phyloP scores from a whole-genome alignment of 225 moss, liverwort and hornwort genomes.

The Takakia lepidozioides region DNA sequence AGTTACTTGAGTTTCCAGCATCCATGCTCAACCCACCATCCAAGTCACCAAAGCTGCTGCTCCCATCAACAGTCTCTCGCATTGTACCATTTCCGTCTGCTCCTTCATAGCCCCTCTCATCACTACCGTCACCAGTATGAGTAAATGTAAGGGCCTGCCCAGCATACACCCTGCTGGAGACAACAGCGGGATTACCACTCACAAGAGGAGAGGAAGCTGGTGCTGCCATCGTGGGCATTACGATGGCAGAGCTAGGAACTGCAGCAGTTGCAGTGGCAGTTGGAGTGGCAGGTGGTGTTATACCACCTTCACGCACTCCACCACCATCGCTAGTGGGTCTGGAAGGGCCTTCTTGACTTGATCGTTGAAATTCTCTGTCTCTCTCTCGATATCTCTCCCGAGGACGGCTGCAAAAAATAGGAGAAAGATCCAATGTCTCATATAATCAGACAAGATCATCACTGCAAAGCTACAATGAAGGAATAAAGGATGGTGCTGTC shows the following conservation, averaged over 20 bases:
- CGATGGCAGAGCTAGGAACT: slow-evolving; percentile 6
- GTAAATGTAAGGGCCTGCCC: slow-evolving; percentile 29
- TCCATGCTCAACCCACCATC: slow-evolving; percentile 56
- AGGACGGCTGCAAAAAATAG: slow-evolving; percentile 57
- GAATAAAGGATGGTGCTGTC: no score
- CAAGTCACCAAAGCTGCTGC: slow-evolving; percentile 42
- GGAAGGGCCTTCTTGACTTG: slow-evolving; percentile 58
- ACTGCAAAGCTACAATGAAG: no score
- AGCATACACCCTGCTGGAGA: slow-evolving; percentile 26
- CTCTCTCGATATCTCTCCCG: slow-evolving; percentile 93
- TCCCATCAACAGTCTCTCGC: slow-evolving; percentile 43
- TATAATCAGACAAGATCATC: no score
- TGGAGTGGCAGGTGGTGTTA: slow-evolving; percentile 85
- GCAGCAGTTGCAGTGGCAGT: no score
- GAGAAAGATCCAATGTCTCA: no score
- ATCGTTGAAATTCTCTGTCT: slow-evolving; percentile 66
- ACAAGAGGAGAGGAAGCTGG: slow-evolving; percentile 15
- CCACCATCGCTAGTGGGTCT: slow-evolving; percentile 39
- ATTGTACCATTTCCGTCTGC: slow-evolving; percentile 40
- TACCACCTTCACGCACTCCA: slow-evolving; percentile 44
- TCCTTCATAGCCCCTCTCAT: slow-evolving; percentile 56
- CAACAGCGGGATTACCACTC: slow-evolving; percentile 15
- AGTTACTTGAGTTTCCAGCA: slow-evolving; percentile 28
- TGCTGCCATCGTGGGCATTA: slow-evolving; percentile 19
- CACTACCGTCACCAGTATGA: slow-evolving; percentile 44